Evolutionary conservation across 192 early-diverging fungal genomes (phyloP).

Genomic region (Coemansia sp.): DNA sequence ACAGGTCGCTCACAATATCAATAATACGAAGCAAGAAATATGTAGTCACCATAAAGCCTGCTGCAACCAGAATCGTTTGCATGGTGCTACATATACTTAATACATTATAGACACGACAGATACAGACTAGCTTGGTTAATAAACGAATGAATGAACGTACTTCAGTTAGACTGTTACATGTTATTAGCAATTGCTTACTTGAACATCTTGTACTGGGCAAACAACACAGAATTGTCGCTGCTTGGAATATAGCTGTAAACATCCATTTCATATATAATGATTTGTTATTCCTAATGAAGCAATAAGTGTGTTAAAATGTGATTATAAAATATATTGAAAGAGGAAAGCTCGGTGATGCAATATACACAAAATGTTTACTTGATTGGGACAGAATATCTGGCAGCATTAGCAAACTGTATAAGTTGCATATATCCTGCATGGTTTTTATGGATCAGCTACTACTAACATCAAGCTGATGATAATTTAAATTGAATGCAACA

Average conservation of each 20-base stretch:
- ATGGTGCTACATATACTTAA: slow-evolving; percentile 34
- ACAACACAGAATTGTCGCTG: neutral
- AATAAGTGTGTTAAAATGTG: too few species aligned
- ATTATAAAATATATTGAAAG: too few species aligned
- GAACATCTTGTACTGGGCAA: neutral
- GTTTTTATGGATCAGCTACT: too few species aligned
- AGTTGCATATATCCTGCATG: too few species aligned
- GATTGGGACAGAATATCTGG: too few species aligned
- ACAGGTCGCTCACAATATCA: slow-evolving; percentile 41
- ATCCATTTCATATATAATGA: too few species aligned
- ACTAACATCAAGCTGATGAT: too few species aligned
- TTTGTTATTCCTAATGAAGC: neutral
- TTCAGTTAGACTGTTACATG: neutral
- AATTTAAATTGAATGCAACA: too few species aligned
- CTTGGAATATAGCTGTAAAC: neutral
- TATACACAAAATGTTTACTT: too few species aligned
- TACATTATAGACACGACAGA: neutral
- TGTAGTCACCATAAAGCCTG: slow-evolving; percentile 22
- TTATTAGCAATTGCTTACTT: neutral
- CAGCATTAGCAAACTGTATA: too few species aligned
- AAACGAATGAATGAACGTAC: neutral
- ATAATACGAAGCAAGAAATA: slow-evolving; percentile 41
- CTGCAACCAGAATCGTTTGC: slow-evolving; percentile 34
- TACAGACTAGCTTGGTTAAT: neutral
- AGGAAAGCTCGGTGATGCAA: too few species aligned